Evolutionary conservation across 2,329 filamentous ascomycete species (phyloP).

Genomic region (Gaeumannomyces tritici): DNA sequence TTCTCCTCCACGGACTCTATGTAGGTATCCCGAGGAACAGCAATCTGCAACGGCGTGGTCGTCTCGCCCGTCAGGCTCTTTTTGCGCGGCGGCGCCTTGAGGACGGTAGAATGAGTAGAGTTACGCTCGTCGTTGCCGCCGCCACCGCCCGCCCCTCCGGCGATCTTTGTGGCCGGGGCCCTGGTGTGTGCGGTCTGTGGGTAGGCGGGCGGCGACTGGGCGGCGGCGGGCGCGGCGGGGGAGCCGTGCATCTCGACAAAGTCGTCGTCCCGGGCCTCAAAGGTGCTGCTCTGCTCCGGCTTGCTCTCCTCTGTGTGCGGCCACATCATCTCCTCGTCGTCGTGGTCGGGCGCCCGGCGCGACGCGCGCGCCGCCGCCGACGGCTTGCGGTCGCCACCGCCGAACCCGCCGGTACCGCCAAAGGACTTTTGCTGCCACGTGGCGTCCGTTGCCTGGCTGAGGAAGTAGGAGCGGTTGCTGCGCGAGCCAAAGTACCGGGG

Average conservation of each 20-base stretch:
- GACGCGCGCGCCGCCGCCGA: neutral
- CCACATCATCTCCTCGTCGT: slow-evolving; percentile 1
- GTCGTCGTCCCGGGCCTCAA: neutral
- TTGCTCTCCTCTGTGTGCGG: neutral
- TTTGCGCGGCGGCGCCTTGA: neutral
- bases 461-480: neutral
- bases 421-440: slow-evolving; percentile 1
- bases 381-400: neutral
- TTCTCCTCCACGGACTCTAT: neutral
- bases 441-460: neutral
- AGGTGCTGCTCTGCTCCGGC: neutral
- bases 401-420: neutral
- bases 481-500: neutral
- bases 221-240: no score
- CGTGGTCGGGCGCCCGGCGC: neutral
- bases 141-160: no score
- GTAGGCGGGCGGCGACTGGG: neutral
- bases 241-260: slow-evolving; percentile 1
- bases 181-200: neutral
- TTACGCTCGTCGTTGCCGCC: no score
- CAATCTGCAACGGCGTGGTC: neutral
- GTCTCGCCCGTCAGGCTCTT: neutral
- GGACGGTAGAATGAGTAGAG: no score
- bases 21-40: neutral
- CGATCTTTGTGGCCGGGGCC: neutral